Percentiles rank a stretch among this genome's conserved stretches.
Evolutionary conservation across 176 grass and related monocot genomes (phyloP).

Genomic region (Puya raimondii): DNA sequence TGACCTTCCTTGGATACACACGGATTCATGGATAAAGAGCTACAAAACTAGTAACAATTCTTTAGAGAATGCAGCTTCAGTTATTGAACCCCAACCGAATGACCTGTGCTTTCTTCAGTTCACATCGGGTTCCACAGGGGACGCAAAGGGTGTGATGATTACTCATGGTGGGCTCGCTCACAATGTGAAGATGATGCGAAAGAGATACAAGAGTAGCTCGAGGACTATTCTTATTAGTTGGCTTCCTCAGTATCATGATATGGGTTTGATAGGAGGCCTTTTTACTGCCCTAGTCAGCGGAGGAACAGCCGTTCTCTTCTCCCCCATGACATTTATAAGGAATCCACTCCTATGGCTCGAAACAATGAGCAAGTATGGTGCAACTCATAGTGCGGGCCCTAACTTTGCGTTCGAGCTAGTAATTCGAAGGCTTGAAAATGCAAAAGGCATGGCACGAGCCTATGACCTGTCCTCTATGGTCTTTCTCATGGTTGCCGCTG

Average conservation of each 20-base stretch:
- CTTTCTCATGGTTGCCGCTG: constrained; percentile 73
- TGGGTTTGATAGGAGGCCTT: constrained; percentile 65
- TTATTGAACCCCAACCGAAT: constrained; percentile 24
- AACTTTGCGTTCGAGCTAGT: constrained; percentile 71
- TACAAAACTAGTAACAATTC: constrained; percentile 26
- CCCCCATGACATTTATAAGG: constrained; percentile 67
- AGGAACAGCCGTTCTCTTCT: constrained; percentile 60
- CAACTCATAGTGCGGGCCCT: constrained; percentile 64
- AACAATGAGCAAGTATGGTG: constrained; percentile 47
- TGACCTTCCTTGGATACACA: constrained; percentile 58
- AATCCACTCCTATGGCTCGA: constrained; percentile 65
- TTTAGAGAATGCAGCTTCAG: constrained; percentile 14
- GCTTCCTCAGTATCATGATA: constrained; percentile 86
- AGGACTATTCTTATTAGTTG: constrained; percentile 61
- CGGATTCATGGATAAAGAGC: constrained; percentile 55
- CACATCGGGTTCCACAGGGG: constrained; percentile 71
- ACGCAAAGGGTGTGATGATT: constrained; percentile 78
- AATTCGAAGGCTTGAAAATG: constrained; percentile 44
- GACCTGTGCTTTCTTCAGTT: constrained; percentile 71
- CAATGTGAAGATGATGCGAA: constrained; percentile 69
- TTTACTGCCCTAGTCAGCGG: constrained; percentile 75
- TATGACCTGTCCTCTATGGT: constrained; percentile 63
- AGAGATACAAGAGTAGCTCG: constrained; percentile 50
- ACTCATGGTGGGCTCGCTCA: constrained; percentile 66
- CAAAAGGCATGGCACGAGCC: constrained; percentile 22